Evolutionary conservation across 1,284 basidiomycete species (phyloP).

Genomic region (Apiotrichum mycotoxinovorans): DNA sequence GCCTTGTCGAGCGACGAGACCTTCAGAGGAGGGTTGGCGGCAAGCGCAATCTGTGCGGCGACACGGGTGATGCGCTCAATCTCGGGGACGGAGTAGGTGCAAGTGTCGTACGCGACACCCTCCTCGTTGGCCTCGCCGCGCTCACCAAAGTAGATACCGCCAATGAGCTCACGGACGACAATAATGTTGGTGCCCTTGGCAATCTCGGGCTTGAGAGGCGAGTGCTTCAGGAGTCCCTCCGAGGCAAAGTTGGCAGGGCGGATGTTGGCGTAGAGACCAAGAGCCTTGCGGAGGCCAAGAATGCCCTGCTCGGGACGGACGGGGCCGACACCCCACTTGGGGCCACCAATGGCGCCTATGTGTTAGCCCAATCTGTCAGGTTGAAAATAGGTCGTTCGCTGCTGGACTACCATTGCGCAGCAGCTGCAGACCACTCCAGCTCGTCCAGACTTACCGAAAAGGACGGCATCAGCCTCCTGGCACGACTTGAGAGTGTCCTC

Average conservation of each 20-base stretch:
- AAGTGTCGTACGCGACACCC: constrained; percentile 76
- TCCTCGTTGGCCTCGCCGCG: constrained; percentile 73
- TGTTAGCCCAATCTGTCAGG: neutral
- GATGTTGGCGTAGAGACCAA: constrained; percentile 97
- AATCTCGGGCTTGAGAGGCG: constrained; percentile 86
- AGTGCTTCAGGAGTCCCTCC: constrained; percentile 71
- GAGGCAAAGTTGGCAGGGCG: constrained; percentile 84
- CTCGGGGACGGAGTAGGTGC: constrained; percentile 81
- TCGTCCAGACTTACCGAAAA: constrained; percentile 69
- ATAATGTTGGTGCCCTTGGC: constrained; percentile 87
- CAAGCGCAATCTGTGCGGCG: constrained; percentile 85
- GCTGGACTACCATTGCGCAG: no score
- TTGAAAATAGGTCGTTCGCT: no score
- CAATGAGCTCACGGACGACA: constrained; percentile 87
- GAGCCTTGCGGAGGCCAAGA: constrained; percentile 83
- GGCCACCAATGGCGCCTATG: constrained; percentile 41
- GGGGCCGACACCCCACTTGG: constrained; percentile 94
- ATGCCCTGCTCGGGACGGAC: constrained; percentile 95
- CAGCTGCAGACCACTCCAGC: no score
- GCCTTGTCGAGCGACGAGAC: constrained; percentile 98
- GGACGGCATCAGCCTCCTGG: constrained; percentile 81
- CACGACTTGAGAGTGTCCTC: constrained; percentile 80
- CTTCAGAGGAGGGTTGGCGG: constrained; percentile 75
- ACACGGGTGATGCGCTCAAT: constrained; percentile 94
- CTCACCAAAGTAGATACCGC: constrained; percentile 75